Conservation (phyloP, 2,329 filamentous ascomycete species). For the Nothopassalora personata region DNA sequence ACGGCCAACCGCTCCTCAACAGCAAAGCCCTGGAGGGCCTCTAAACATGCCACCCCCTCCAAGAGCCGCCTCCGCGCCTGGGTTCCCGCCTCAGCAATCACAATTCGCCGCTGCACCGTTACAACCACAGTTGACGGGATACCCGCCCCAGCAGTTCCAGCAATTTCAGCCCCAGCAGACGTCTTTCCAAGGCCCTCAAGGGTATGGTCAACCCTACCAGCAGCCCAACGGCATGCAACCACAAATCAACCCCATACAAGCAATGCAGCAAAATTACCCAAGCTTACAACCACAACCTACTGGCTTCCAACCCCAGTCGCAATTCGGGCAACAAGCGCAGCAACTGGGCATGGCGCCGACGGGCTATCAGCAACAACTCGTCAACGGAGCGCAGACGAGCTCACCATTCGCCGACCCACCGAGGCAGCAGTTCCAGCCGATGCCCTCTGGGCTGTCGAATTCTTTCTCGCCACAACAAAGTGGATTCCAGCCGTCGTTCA, state of each 20-base stretch:
- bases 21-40: conserved; percentile 54
- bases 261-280: conserved; percentile 28
- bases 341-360: conserved; percentile 24
- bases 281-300: conserved; percentile 30
- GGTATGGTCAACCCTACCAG: conserved; percentile 33
- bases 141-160: conserved; percentile 39
- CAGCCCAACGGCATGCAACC: conserved; percentile 35
- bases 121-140: conserved; percentile 79
- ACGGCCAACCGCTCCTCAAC: conserved; percentile 62
- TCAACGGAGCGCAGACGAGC: conserved; percentile 41
- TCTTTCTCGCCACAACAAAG: conserved; percentile 44
- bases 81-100: conserved; percentile 58
- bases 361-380: conserved; percentile 49
- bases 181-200: conserved; percentile 30
- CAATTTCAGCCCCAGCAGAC: conserved; percentile 36
- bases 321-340: conserved; percentile 17
- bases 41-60: conserved; percentile 73
- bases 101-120: conserved; percentile 66
- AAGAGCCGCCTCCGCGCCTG: conserved; percentile 80
- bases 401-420: conserved; percentile 55
- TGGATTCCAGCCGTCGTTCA: conserved; percentile 45
- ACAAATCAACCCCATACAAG: neutral
- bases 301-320: conserved; percentile 36
- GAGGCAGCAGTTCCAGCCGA: conserved; percentile 36
- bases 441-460: conserved; percentile 35